phyloP scores from a whole-genome alignment of 192 early-diverging fungal genomes.

The Mortierella hygrophila region DNA sequence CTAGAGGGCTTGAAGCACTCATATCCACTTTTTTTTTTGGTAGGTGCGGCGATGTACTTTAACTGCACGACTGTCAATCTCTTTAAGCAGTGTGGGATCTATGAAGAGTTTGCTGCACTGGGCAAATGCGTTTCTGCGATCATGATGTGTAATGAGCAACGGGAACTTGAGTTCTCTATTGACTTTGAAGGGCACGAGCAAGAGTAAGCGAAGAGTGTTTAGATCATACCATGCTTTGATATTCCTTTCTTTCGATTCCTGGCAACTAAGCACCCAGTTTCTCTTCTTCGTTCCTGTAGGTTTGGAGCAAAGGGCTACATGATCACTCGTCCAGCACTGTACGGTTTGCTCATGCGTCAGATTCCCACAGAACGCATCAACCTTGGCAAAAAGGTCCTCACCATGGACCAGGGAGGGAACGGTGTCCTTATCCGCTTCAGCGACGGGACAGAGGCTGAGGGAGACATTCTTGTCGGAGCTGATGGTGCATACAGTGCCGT shows the following conservation, averaged over 20 bases:
- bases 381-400: conserved; percentile 16
- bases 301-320: background rate
- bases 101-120: conserved; percentile 5
- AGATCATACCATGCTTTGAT: background rate
- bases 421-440: conserved; percentile 27
- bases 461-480: conserved; percentile 44
- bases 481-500: conserved; percentile 43
- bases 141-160: background rate
- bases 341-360: background rate
- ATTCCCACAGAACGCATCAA: conserved; percentile 16
- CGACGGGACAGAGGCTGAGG: conserved; percentile 14
- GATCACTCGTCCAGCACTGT: conserved; percentile 6
- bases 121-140: background rate
- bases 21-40: no score
- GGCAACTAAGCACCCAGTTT: no score
- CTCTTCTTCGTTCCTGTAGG: background rate
- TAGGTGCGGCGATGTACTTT: background rate
- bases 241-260: no score
- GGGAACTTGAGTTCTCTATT: background rate
- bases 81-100: conserved; percentile 18
- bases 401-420: conserved; percentile 7
- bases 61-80: background rate
- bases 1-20: no score
- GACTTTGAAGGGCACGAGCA: background rate
- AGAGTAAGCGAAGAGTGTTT: background rate